Percentiles rank a stretch among this genome's conserved stretches.
Evolutionary conservation across 495 filamentous ascomycete genomes (phyloP).

Genomic region (Tetracladium setigerum): DNA sequence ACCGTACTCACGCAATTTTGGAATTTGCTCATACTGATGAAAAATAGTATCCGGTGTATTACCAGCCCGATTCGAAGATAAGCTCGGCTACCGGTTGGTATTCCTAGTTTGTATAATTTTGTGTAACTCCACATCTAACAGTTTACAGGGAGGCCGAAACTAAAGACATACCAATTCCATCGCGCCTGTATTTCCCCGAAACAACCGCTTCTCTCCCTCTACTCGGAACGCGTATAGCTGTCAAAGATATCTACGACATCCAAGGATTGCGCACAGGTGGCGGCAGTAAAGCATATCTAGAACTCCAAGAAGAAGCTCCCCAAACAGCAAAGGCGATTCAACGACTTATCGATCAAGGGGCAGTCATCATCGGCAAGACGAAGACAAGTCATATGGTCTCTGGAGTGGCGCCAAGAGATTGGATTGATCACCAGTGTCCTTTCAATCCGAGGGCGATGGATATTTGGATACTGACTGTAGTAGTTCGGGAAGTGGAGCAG

Average conservation of each 20-base stretch:
- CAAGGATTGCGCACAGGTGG: constrained; percentile 33
- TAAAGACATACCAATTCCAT: constrained; percentile 29
- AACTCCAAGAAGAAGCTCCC: constrained; percentile 27
- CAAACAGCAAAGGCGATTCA: constrained; percentile 29
- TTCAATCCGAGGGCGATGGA: constrained; percentile 42
- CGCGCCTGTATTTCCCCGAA: constrained; percentile 30
- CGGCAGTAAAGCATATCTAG: constrained; percentile 34
- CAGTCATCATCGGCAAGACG: constrained; percentile 41
- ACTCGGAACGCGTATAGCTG: constrained; percentile 30
- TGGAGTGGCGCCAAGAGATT: constrained; percentile 13
- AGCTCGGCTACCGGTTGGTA: too few species aligned
- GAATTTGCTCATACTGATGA: neutral
- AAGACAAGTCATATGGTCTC: constrained; percentile 38
- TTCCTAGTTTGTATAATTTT: neutral
- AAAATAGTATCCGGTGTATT: neutral
- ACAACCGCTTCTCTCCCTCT: constrained; percentile 27
- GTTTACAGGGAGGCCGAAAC: neutral
- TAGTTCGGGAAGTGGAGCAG: constrained; percentile 31
- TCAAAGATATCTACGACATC: constrained; percentile 41
- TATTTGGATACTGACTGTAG: constrained; percentile 34
- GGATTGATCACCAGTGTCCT: constrained; percentile 20
- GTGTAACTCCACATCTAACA: neutral
- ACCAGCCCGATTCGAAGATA: neutral
- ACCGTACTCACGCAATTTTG: constrained; percentile 6
- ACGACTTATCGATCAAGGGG: constrained; percentile 34